These are phyloP conservation scores for Globisporangium perplexum DNA, from an alignment of 352 stramenopile species.

Conservation along the genomic window DNA sequence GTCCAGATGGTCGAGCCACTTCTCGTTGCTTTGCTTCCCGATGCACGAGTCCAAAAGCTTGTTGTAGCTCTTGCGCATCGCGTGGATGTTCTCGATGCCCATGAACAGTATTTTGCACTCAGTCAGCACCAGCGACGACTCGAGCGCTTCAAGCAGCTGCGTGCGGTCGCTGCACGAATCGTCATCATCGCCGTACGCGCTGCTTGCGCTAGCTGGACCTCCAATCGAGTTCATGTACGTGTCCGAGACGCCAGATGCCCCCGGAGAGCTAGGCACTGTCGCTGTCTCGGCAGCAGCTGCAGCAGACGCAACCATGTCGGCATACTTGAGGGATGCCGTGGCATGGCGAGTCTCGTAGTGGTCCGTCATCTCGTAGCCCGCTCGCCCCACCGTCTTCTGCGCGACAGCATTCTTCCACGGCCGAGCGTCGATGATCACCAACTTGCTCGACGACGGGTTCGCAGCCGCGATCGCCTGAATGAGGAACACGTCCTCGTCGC, in stretches of 20 bases:
- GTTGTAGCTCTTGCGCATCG: constrained; percentile 84
- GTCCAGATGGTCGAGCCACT: constrained; percentile 74
- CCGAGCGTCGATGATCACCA: constrained; percentile 88
- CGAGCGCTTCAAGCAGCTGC: constrained; percentile 34
- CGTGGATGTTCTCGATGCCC: constrained; percentile 92
- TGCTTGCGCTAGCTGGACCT: constrained; percentile 2
- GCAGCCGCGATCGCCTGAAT: constrained; percentile 75
- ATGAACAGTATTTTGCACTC: constrained; percentile 88
- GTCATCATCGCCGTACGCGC: constrained; percentile 21
- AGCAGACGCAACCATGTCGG: constrained; percentile 46
- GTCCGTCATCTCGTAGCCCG: constrained; percentile 84
- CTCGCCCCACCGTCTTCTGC: constrained; percentile 86
- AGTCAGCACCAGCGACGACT: constrained; percentile 56
- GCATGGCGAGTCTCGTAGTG: constrained; percentile 73
- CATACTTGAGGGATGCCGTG: constrained; percentile 54
- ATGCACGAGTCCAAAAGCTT: constrained; percentile 64
- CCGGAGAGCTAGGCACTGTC: constrained; percentile 16
- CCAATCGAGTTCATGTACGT: constrained; percentile 5
- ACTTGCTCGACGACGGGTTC: constrained; percentile 70
- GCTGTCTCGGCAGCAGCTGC: constrained; percentile 13
- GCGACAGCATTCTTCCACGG: constrained; percentile 88
- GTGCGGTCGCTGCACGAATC: constrained; percentile 12
- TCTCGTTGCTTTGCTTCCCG: constrained; percentile 61
- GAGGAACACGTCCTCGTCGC: constrained; percentile 78
- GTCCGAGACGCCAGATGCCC: constrained; percentile 3